Base-by-base conservation (phyloP, 2,329 filamentous ascomycete species). In the Alternaria ethzedia region DNA sequence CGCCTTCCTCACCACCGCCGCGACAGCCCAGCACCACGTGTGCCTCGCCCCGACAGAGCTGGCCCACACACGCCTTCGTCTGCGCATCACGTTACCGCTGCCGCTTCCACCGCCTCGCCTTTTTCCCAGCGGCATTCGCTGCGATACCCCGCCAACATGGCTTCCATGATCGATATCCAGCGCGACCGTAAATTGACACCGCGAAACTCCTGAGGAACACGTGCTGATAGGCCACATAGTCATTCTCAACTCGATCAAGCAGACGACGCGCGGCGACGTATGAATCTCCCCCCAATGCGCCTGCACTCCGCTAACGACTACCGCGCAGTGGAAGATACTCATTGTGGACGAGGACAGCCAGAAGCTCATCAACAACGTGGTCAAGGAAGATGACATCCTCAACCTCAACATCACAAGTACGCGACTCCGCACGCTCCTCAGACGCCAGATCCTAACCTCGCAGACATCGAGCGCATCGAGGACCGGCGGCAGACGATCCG, bases 311-410 rank as follows among this genome's bases (percentile, higher is more conserved):
- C 75, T 78, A 73, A 76, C 63, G 62, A 66, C 57, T 67, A 64
- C 64, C 58, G 25, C 72, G 28, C 17, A 97, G 94, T 99, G 96
- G 96, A 99, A 98, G 88, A 92, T 97, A 70, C 84, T 99, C 71
- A 90, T 99, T 57, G 85, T 97, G 74, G 96, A 99, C 82, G 90
- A 92, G 71, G 86, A 85, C 60, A 94, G 93, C 78, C 90, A 90
- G 79, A 94, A 91, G 80, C 87, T 99, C 73, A 87, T 99, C 73
- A 91, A 97, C 82, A 97, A 95, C 85, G 91, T 93, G 50, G 88
- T 95, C 78, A 95, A 93, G 75, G 92, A 97, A 84, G 95, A 99
- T 88, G 93, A 97, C 76, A 96, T 99, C 70, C 90, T 99, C 82
- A 96, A 97, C 79, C 89, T 94, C 82, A 97, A 97, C 79, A 92